These are phyloP conservation scores for Globisporangium sylvaticum DNA, from an alignment of 352 stramenopile species.

Conservation along the genomic window DNA sequence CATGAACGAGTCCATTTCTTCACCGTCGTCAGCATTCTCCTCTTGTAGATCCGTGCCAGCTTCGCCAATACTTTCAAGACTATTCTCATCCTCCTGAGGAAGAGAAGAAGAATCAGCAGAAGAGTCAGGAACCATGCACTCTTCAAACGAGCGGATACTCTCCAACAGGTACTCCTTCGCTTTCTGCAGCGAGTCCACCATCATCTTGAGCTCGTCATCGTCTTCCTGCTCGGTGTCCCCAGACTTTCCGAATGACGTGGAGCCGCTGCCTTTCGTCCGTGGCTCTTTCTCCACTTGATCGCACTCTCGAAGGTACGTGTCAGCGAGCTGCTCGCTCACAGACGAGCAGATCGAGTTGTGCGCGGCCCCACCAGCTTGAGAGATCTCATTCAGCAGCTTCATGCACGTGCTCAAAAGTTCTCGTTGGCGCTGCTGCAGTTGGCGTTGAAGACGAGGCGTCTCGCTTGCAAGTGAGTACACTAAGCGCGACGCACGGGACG, in stretches of 20 bases:
- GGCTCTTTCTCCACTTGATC: slow-evolving; percentile 15
- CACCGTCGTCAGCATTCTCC: slow-evolving; percentile 22
- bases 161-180: slow-evolving; percentile 63
- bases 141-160: slow-evolving; percentile 72
- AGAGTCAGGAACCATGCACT: slow-evolving; percentile 43
- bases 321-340: slow-evolving; percentile 75
- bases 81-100: slow-evolving; percentile 23
- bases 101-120: slow-evolving; percentile 11
- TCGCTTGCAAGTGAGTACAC: slow-evolving; percentile 55
- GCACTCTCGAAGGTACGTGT: slow-evolving; percentile 75
- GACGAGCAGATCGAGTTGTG: slow-evolving; percentile 79
- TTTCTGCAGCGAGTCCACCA: slow-evolving; percentile 31
- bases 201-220: slow-evolving; percentile 6
- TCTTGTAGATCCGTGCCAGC: slow-evolving; percentile 16
- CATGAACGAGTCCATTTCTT: slow-evolving; percentile 64
- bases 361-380: slow-evolving; percentile 44
- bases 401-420: slow-evolving; percentile 77
- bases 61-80: slow-evolving; percentile 4
- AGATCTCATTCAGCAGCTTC: slow-evolving; percentile 68
- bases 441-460: slow-evolving; percentile 48
- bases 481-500: slow-evolving; percentile 60
- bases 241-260: background rate
- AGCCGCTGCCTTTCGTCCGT: background rate
- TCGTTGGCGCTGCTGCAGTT: slow-evolving; percentile 69
- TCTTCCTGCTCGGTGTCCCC: background rate